A percentile compares a stretch with the other conserved stretches of the same genome.
Conservation (phyloP, 169 alveolate genomes). For the Cryptosporidium ryanae region DNA sequence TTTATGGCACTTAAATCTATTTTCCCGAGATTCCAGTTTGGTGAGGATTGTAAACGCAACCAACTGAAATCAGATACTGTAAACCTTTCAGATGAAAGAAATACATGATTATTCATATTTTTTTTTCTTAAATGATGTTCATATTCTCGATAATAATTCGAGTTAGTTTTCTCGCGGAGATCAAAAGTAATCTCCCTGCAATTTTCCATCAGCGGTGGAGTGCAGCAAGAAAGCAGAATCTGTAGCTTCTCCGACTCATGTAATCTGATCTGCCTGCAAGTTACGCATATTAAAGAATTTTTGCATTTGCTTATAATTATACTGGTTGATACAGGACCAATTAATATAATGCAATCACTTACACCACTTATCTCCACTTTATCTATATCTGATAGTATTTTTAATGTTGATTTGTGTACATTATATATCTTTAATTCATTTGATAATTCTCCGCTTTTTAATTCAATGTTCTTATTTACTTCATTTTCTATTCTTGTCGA, state of each 20-base stretch:
- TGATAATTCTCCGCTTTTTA: constrained; percentile 17
- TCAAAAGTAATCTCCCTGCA: constrained; percentile 32
- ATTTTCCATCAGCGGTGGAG: constrained; percentile 43
- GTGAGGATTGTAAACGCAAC: constrained; percentile 38
- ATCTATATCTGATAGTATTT: constrained; percentile 4
- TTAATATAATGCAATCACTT: constrained; percentile 7
- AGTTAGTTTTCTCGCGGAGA: background rate
- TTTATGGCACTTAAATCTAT: background rate
- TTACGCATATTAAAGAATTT: constrained; percentile 1
- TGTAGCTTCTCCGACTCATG: constrained; percentile 27
- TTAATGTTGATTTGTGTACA: constrained; percentile 12
- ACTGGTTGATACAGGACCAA: constrained; percentile 59
- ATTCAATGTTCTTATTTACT: constrained; percentile 3
- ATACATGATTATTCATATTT: background rate
- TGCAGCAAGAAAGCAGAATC: constrained; percentile 27
- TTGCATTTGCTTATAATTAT: constrained; percentile 15
- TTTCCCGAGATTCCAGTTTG: constrained; percentile 53
- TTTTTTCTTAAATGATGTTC: constrained; percentile 10
- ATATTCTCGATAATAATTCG: constrained; percentile 16
- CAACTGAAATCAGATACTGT: constrained; percentile 56
- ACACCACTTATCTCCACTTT: constrained; percentile 20
- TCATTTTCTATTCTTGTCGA: background rate
- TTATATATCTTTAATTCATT: constrained; percentile 18
- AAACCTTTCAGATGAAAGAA: constrained; percentile 1
- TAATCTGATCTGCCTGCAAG: constrained; percentile 52